Percentiles rank a stretch among this genome's conserved stretches.
Conservation (phyloP, 495 filamentous ascomycete genomes). For the Xylaria venustula region DNA sequence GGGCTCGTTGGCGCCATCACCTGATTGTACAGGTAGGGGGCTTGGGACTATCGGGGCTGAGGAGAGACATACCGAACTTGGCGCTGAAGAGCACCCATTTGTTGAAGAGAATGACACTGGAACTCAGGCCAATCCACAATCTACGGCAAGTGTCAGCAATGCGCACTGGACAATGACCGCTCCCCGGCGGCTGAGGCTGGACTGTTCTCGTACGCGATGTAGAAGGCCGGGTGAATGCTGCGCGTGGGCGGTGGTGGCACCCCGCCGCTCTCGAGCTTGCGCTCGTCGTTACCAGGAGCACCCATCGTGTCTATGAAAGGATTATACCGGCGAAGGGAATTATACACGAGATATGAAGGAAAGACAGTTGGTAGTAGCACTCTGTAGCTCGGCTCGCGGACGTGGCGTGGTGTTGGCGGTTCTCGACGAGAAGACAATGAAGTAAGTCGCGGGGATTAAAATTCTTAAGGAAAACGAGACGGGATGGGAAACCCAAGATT, state of each 20-base stretch:
- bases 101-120: constrained; percentile 82
- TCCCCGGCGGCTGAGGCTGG: background rate
- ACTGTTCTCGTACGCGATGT: constrained; percentile 63
- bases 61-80: constrained; percentile 63
- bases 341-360: background rate
- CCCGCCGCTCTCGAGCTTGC: constrained; percentile 21
- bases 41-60: background rate
- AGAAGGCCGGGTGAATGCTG: constrained; percentile 69
- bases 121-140: constrained; percentile 76
- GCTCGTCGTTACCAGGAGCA: constrained; percentile 15
- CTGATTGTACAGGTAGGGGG: background rate
- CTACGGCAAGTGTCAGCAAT: constrained; percentile 36
- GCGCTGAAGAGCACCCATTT: constrained; percentile 74
- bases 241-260: constrained; percentile 42
- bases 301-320: constrained; percentile 9
- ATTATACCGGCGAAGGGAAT: background rate
- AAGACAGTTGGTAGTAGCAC: background rate
- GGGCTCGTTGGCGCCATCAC: background rate
- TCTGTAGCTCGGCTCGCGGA: background rate
- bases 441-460: background rate
- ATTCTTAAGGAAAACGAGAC: constrained; percentile 1
- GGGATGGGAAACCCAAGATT: background rate
- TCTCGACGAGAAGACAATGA: background rate
- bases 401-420: background rate
- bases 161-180: constrained; percentile 18